Evolutionary conservation across 345 rosid genomes (phyloP).

Genomic region (Salix purpurea): DNA sequence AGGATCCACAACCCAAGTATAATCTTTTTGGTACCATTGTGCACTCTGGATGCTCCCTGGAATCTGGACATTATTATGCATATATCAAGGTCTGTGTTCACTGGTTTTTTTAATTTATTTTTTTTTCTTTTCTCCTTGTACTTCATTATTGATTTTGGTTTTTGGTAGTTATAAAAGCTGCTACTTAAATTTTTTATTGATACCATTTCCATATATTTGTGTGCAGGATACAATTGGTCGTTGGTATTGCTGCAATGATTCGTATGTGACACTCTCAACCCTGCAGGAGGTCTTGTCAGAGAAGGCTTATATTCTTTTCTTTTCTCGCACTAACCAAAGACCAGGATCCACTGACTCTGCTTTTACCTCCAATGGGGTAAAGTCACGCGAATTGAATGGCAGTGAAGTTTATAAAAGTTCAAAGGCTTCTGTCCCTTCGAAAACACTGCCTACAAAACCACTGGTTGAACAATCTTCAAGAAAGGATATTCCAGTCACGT

Average conservation of each 20-base stretch:
- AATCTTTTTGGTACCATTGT: constrained; percentile 95
- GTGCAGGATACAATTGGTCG: constrained; percentile 75
- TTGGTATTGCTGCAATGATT: constrained; percentile 96
- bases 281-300: constrained; percentile 87
- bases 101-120: background rate
- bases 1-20: constrained; percentile 87
- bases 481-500: constrained; percentile 32
- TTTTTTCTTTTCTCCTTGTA: background rate
- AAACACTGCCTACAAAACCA: constrained; percentile 34
- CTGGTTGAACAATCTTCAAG: constrained; percentile 34
- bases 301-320: constrained; percentile 89
- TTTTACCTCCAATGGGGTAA: constrained; percentile 50
- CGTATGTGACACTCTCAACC: constrained; percentile 65
- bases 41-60: constrained; percentile 84
- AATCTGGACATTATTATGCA: constrained; percentile 97
- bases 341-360: constrained; percentile 39
- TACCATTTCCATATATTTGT: constrained; percentile 12
- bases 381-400: constrained; percentile 48
- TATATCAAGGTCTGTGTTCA: constrained; percentile 64
- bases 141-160: constrained; percentile 1
- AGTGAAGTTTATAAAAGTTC: constrained; percentile 38
- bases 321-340: constrained; percentile 67
- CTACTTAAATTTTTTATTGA: constrained; percentile 15
- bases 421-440: constrained; percentile 34
- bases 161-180: background rate